Percentiles rank a stretch among this genome's conserved stretches.
phyloP scores from a whole-genome alignment of 2,329 filamentous ascomycete species.

The Alternaria arbusti region DNA sequence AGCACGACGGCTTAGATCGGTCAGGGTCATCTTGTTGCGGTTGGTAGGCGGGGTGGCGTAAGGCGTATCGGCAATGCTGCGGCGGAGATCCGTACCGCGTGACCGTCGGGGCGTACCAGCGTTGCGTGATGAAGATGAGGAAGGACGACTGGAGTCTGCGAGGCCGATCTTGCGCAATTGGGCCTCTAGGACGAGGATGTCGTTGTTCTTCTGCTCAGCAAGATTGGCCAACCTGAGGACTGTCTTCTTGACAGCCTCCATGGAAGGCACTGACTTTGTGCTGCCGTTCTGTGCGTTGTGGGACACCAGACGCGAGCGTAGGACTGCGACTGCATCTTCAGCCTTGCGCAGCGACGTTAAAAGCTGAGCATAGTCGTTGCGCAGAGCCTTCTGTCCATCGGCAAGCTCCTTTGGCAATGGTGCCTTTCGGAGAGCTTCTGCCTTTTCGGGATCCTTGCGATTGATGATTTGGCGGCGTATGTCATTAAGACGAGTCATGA shows the following conservation, averaged over 20 bases:
- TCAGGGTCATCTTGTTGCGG: constrained; percentile 41
- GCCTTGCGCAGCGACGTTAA: constrained; percentile 76
- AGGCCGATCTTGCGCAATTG: constrained; percentile 75
- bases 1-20: constrained; percentile 36
- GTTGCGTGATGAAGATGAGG: constrained; percentile 28
- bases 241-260: constrained; percentile 89
- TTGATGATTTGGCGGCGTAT: constrained; percentile 77
- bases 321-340: constrained; percentile 79
- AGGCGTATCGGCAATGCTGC: constrained; percentile 33
- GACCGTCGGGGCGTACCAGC: constrained; percentile 25
- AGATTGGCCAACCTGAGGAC: constrained; percentile 92
- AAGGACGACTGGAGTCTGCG: constrained; percentile 27
- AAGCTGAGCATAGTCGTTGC: constrained; percentile 75
- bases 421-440: constrained; percentile 69
- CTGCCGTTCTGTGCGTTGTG: constrained; percentile 57
- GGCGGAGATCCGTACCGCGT: constrained; percentile 20
- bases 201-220: constrained; percentile 88
- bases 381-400: constrained; percentile 81
- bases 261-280: constrained; percentile 69
- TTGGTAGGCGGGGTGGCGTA: constrained; percentile 48
- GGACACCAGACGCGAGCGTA: constrained; percentile 78
- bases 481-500: constrained; percentile 75
- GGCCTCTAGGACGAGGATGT: constrained; percentile 87
- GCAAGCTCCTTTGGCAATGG: constrained; percentile 85
- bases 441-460: constrained; percentile 70